Percentiles rank a stretch among this genome's conserved stretches.
These are phyloP conservation scores for Metarhizium sp. DNA, from an alignment of 2,329 filamentous ascomycete genomes.

Conservation along the genomic window DNA sequence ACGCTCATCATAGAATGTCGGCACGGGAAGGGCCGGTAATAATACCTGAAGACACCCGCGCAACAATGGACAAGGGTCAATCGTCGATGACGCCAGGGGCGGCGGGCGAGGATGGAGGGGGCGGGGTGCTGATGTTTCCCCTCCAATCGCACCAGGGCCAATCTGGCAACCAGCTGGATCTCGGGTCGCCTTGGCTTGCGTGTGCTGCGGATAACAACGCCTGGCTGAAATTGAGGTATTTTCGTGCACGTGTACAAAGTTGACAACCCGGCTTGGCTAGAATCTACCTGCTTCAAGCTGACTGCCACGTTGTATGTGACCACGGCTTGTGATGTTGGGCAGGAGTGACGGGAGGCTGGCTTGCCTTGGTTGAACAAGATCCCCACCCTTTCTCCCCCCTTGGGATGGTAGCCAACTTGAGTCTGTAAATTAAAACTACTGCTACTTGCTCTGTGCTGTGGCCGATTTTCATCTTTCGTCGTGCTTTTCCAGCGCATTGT, in stretches of 20 bases:
- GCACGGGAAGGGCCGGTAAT: not conserved
- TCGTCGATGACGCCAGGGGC: slow-evolving; percentile 6
- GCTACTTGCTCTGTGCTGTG: not conserved
- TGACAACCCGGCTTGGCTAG: not conserved
- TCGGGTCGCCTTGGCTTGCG: not conserved
- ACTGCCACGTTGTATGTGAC: not conserved
- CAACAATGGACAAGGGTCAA: not conserved
- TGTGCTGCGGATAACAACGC: not conserved
- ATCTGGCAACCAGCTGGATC: not conserved
- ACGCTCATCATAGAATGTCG: too few species aligned
- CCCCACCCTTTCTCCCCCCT: not conserved
- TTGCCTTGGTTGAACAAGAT: not conserved
- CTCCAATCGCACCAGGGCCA: not conserved
- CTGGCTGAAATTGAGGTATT: not conserved
- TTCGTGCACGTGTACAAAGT: not conserved
- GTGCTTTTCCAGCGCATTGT: not conserved
- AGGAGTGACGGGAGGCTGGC: not conserved
- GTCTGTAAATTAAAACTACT: not conserved
- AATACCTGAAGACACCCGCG: not conserved
- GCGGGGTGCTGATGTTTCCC: not conserved
- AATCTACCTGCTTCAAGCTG: not conserved
- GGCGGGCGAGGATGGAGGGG: slow-evolving; percentile 1
- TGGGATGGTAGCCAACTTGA: not conserved
- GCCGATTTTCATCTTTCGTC: not conserved
- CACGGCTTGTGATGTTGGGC: not conserved